Evolutionary conservation across 768 basidiomycete species (phyloP).

Genomic region (Sporobolomyces roseus): DNA sequence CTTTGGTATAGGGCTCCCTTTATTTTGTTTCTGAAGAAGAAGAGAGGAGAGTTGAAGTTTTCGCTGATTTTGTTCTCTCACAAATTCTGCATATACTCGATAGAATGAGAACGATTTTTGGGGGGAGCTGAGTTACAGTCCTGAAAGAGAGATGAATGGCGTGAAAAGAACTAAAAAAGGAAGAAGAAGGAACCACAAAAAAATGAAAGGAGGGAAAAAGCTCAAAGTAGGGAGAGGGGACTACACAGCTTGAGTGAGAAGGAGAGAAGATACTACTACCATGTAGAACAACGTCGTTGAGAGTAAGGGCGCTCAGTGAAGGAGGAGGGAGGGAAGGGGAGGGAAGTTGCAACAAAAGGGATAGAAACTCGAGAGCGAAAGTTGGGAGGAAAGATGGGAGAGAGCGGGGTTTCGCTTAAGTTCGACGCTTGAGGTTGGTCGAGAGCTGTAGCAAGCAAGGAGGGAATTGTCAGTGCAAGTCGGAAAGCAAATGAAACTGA

Average conservation of each 20-base stretch:
- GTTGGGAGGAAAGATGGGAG: conserved; percentile 46
- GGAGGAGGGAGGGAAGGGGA: conserved; percentile 16
- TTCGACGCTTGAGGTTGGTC: conserved; percentile 41
- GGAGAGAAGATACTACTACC: no score
- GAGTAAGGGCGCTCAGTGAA: no score
- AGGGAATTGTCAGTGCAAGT: no score
- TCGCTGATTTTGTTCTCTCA: not conserved
- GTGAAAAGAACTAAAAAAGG: not conserved
- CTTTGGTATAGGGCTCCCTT: conserved; percentile 19
- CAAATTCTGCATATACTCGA: conserved; percentile 1
- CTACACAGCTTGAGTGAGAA: no score
- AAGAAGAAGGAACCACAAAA: not conserved
- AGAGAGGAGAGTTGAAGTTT: not conserved
- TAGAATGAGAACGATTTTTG: not conserved
- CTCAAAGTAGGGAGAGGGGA: no score
- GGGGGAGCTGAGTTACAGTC: no score
- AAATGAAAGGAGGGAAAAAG: not conserved
- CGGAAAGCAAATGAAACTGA: not conserved
- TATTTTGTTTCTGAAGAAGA: conserved; percentile 23
- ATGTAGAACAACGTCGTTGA: no score
- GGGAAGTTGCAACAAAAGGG: conserved; percentile 8
- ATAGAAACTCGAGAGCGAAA: conserved; percentile 47
- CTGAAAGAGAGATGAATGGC: not conserved
- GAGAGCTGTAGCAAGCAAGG: conserved; percentile 17
- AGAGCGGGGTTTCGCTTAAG: conserved; percentile 45